These are phyloP conservation scores for Quercus dentata DNA, from an alignment of 306 rosid genomes.

Conservation along the genomic window DNA sequence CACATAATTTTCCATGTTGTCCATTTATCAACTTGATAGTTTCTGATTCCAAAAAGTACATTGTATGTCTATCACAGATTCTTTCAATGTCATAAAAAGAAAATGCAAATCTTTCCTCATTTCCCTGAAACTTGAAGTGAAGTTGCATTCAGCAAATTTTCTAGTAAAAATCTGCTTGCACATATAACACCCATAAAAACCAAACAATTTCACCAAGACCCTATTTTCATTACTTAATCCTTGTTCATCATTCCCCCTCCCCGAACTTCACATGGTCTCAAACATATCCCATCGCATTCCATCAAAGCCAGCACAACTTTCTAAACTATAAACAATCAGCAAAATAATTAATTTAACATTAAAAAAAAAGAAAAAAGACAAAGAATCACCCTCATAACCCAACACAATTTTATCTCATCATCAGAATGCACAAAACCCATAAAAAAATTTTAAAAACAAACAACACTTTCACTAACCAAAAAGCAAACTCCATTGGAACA, in stretches of 20 bases:
- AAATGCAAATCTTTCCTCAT: neutral
- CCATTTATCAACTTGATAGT: neutral
- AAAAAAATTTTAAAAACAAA: no score
- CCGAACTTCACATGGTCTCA: neutral
- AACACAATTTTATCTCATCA: neutral
- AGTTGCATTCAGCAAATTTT: no score
- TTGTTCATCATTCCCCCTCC: neutral
- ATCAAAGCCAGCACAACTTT: neutral
- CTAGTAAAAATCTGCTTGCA: neutral
- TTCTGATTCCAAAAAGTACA: neutral
- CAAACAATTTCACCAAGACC: neutral
- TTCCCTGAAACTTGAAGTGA: neutral
- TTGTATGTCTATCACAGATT: neutral
- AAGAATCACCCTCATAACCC: neutral
- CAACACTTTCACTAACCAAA: neutral
- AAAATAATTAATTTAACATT: neutral
- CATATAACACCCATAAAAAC: neutral
- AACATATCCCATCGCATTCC: neutral
- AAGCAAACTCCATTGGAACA: neutral
- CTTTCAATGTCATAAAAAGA: neutral
- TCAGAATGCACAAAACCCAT: neutral
- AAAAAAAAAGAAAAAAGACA: neutral
- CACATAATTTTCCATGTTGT: neutral
- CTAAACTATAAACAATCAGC: neutral
- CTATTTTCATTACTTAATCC: neutral